These are phyloP conservation scores for Euptelea pleiosperma DNA, from an alignment of 164 flowering plant genomes.

Conservation along the genomic window DNA sequence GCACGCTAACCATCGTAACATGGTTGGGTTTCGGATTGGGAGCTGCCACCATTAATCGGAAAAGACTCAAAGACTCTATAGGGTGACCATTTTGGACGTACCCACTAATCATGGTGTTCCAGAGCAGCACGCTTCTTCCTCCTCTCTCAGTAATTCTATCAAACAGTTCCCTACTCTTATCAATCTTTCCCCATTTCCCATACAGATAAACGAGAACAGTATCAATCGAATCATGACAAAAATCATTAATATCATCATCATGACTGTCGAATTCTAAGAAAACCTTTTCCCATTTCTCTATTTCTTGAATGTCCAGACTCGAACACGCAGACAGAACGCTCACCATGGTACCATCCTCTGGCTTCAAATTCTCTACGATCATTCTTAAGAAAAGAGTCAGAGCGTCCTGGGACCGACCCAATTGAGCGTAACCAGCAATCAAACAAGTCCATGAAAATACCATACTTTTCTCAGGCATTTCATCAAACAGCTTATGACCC, in stretches of 20 bases:
- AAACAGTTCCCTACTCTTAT: slow-evolving; percentile 44
- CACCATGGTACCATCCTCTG: slow-evolving; percentile 58
- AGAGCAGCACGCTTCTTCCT: slow-evolving; percentile 41
- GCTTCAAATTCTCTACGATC: slow-evolving; percentile 40
- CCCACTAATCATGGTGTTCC: slow-evolving; percentile 57
- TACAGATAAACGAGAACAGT: slow-evolving; percentile 46
- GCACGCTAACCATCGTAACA: slow-evolving; percentile 65
- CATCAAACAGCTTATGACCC: slow-evolving; percentile 55
- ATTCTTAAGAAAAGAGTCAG: slow-evolving; percentile 42
- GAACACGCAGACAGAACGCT: slow-evolving; percentile 71
- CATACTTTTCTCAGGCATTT: slow-evolving; percentile 41
- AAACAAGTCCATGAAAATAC: slow-evolving; percentile 51
- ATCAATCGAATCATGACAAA: slow-evolving; percentile 21
- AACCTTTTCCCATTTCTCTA: slow-evolving; percentile 43
- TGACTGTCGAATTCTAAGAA: slow-evolving; percentile 13
- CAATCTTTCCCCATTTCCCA: slow-evolving; percentile 50
- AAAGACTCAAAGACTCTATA: slow-evolving; percentile 45
- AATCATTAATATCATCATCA: background rate
- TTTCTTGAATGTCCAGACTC: slow-evolving; percentile 23
- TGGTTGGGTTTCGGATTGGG: slow-evolving; percentile 46
- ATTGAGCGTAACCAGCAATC: slow-evolving; percentile 54
- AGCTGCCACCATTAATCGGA: slow-evolving; percentile 34
- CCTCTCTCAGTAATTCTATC: slow-evolving; percentile 25
- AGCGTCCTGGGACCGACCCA: slow-evolving; percentile 37
- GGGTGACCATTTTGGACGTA: slow-evolving; percentile 52